A percentile compares a stretch with the other conserved stretches of the same genome.
These are phyloP conservation scores for Galerina sulciceps DNA, from an alignment of 768 basidiomycete species.

Conservation along the genomic window DNA sequence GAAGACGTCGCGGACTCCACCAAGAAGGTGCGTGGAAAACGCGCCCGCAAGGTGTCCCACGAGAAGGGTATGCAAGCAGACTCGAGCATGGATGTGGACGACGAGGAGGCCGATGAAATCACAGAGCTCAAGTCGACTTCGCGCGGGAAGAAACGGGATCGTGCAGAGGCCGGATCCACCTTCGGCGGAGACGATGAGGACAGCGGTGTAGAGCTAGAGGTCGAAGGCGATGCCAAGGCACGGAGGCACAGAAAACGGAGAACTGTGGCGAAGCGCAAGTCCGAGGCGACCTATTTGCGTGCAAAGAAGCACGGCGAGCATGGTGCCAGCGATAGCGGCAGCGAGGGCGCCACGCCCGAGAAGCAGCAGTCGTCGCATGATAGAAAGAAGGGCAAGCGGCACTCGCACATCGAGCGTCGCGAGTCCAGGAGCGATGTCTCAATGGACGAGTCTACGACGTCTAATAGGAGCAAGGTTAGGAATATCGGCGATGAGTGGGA, in stretches of 20 bases:
- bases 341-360: slow-evolving; percentile 44
- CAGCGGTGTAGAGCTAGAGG: slow-evolving; percentile 38
- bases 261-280: slow-evolving; percentile 56
- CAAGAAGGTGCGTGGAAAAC: slow-evolving; percentile 51
- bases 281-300: slow-evolving; percentile 44
- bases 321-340: slow-evolving; percentile 47
- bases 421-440: slow-evolving; percentile 45
- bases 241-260: slow-evolving; percentile 62
- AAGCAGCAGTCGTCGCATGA: no score
- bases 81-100: slow-evolving; percentile 47
- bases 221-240: slow-evolving; percentile 41
- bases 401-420: slow-evolving; percentile 24
- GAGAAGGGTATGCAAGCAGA: slow-evolving; percentile 44
- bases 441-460: slow-evolving; percentile 50
- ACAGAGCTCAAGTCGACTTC: slow-evolving; percentile 38
- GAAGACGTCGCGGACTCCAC: slow-evolving; percentile 37
- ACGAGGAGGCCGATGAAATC: slow-evolving; percentile 48
- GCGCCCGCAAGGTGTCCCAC: slow-evolving; percentile 56
- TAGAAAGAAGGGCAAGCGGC: slow-evolving; percentile 48
- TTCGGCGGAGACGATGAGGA: slow-evolving; percentile 69
- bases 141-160: slow-evolving; percentile 78
- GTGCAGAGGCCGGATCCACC: slow-evolving; percentile 71
- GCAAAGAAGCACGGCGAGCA: slow-evolving; percentile 62
- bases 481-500: slow-evolving; percentile 81
- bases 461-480: slow-evolving; percentile 58